Percentiles rank a stretch among this genome's conserved stretches.
phyloP scores from a whole-genome alignment of 805 yeast species.

The Candida nanaspora region DNA sequence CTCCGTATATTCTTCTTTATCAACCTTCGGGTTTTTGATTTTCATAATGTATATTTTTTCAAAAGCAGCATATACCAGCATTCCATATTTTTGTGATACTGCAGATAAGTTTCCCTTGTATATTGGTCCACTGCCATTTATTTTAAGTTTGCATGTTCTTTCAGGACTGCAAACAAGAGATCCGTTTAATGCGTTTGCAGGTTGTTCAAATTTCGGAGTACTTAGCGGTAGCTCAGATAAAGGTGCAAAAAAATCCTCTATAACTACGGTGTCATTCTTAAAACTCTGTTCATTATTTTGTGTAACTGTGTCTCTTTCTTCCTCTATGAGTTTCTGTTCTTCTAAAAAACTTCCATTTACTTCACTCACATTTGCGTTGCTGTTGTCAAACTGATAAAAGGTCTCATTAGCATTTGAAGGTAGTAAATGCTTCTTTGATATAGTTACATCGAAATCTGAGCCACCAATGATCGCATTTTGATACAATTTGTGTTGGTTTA shows the following conservation, averaged over 20 bases:
- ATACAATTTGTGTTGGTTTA: slow-evolving; percentile 9
- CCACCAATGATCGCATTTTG: slow-evolving; percentile 10
- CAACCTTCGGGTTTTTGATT: slow-evolving; percentile 22
- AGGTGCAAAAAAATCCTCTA: no score
- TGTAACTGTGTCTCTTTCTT: not conserved
- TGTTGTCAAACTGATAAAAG: slow-evolving; percentile 26
- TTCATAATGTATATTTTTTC: slow-evolving; percentile 29
- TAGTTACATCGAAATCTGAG: slow-evolving; percentile 4
- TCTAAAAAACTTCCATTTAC: not conserved
- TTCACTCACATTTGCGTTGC: slow-evolving; percentile 7
- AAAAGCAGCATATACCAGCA: slow-evolving; percentile 21
- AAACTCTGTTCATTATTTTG: not conserved
- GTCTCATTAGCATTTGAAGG: slow-evolving; percentile 26
- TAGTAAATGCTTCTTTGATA: slow-evolving; percentile 3
- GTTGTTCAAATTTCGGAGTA: slow-evolving; percentile 14
- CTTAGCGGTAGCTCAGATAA: no score
- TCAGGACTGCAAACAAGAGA: slow-evolving; percentile 12
- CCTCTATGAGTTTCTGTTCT: not conserved
- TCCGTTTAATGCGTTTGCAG: slow-evolving; percentile 32
- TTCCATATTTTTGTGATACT: not conserved
- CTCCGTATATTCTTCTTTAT: slow-evolving; percentile 22
- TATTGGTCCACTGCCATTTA: slow-evolving; percentile 22
- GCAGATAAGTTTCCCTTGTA: slow-evolving; percentile 34
- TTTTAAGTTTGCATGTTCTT: slow-evolving; percentile 14
- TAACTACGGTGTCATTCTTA: no score